Percentiles rank a stretch among this genome's conserved stretches.
Evolutionary conservation across 2,329 filamentous ascomycete genomes (phyloP).

Genomic region (Ustulina deusta): DNA sequence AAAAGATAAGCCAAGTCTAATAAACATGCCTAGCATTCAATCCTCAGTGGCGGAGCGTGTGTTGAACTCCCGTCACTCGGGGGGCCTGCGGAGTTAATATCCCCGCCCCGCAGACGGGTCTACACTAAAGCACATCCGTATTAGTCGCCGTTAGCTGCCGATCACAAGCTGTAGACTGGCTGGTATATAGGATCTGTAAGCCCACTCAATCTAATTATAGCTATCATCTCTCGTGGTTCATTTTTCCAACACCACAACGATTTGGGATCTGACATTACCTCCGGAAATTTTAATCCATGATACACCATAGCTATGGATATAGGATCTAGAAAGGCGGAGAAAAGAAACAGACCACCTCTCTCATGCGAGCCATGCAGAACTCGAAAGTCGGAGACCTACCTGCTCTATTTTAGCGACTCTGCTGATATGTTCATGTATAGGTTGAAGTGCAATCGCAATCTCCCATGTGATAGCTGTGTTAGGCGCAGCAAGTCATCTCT

Average conservation of each 20-base stretch:
- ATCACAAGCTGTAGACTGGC: no score
- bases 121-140: neutral
- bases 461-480: conserved; percentile 51
- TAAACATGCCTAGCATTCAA: no score
- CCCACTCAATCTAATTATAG: no score
- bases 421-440: conserved; percentile 36
- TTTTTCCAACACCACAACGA: no score
- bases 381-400: conserved; percentile 48
- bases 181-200: no score
- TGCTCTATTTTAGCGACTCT: neutral
- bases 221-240: no score
- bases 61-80: neutral
- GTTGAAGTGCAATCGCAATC: conserved; percentile 50
- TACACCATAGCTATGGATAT: conserved; percentile 15
- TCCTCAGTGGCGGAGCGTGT: neutral
- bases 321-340: conserved; percentile 45
- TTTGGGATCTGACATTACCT: no score
- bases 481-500: conserved; percentile 43
- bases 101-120: conserved; percentile 13
- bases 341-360: conserved; percentile 52
- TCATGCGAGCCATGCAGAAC: conserved; percentile 53
- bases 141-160: neutral
- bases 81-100: conserved; percentile 35
- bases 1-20: no score
- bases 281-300: neutral